Evolutionary conservation across 257 asterid species (phyloP).

Genomic region (Solanum sejunctum): DNA sequence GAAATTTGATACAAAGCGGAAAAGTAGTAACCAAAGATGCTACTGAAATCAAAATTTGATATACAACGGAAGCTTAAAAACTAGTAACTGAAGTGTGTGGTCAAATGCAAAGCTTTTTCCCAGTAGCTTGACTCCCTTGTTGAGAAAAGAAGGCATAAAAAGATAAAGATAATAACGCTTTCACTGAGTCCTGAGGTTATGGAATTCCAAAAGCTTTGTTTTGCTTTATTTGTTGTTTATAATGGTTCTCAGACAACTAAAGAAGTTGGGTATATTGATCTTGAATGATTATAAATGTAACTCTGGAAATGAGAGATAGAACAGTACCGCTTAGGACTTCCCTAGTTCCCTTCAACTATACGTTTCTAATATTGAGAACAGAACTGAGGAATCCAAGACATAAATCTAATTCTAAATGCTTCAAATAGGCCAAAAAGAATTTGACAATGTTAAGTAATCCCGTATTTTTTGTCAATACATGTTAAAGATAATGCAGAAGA

Average conservation of each 20-base stretch:
- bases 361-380: neutral
- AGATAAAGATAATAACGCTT: neutral
- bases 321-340: neutral
- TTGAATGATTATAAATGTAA: neutral
- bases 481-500: neutral
- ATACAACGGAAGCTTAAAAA: neutral
- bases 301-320: neutral
- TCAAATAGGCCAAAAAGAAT: neutral
- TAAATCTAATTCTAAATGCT: neutral
- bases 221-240: neutral
- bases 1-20: neutral
- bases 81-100: neutral
- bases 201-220: neutral
- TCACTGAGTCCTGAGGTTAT: neutral
- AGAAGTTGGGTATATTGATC: neutral
- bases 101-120: neutral
- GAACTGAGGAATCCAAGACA: neutral
- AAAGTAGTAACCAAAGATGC: neutral
- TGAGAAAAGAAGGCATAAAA: neutral
- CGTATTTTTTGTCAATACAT: neutral
- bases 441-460: neutral
- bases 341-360: neutral
- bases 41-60: neutral
- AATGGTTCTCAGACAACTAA: neutral
- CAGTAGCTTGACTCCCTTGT: neutral